These are phyloP conservation scores for Hypsizygus marmoreus DNA, from an alignment of 768 basidiomycete genomes.

Conservation along the genomic window DNA sequence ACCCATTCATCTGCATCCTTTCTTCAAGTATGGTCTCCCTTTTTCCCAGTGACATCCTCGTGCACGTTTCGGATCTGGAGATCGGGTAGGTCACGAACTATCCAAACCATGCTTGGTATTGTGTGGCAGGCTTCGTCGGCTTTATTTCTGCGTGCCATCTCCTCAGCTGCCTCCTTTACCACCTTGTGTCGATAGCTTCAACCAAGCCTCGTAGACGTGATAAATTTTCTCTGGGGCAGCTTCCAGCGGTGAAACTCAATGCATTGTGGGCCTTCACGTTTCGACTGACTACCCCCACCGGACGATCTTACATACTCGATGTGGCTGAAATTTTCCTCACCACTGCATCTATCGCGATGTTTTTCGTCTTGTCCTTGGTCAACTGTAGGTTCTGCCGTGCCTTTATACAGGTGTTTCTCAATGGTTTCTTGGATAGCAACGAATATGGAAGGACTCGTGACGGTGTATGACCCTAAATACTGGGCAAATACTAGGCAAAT, in stretches of 20 bases:
- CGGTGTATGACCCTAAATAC: slow-evolving; percentile 37
- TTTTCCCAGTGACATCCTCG: not conserved
- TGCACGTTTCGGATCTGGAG: slow-evolving; percentile 9
- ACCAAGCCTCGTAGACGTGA: not conserved
- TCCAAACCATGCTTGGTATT: slow-evolving; percentile 20
- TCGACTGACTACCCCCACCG: slow-evolving; percentile 26
- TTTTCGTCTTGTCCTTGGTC: slow-evolving; percentile 35
- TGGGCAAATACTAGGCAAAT: no score
- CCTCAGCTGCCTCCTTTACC: not conserved
- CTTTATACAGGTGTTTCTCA: no score
- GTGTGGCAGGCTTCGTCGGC: slow-evolving; percentile 16
- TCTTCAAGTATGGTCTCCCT: not conserved
- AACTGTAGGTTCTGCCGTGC: no score
- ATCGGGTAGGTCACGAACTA: slow-evolving; percentile 8
- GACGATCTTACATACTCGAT: slow-evolving; percentile 31
- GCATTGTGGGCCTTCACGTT: slow-evolving; percentile 21
- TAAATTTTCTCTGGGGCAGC: slow-evolving; percentile 1
- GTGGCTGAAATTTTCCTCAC: slow-evolving; percentile 38
- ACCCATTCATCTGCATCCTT: no score
- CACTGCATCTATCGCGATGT: slow-evolving; percentile 30
- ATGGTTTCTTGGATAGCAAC: no score
- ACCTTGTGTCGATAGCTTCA: not conserved
- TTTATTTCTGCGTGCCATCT: slow-evolving; percentile 11
- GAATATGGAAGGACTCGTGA: slow-evolving; percentile 29
- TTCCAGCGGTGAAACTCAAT: slow-evolving; percentile 15